Base-by-base conservation (phyloP, 768 basidiomycete genomes). In the Lactarius tabidus region DNA sequence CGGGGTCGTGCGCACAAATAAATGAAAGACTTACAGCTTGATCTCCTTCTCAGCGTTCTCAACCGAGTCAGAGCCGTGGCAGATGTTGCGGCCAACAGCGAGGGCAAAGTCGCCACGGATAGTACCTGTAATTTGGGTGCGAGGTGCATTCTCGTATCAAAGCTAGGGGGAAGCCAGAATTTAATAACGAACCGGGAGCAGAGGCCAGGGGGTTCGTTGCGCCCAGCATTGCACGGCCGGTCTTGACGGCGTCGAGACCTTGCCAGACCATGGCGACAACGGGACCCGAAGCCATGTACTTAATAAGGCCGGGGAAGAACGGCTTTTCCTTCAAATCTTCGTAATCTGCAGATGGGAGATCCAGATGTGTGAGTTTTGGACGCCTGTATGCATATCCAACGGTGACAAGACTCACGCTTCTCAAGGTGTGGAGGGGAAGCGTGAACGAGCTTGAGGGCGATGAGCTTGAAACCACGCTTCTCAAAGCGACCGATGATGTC, bases 401-500 rank as follows among this genome's bases (percentile, higher is more conserved):
- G 9, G 7, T 23, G 18, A 15, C 2, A 26, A 38, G 57, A 57
- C 78, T 54, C 18, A 93, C 92, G 97, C 74, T 92, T 86, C 82
- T 97, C 90, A 75, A 99, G 93, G 79, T 94, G 95, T 73, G 84
- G 84, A 67, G 82, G 79, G 70, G 88, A 82, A 51, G 97, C 83
- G 54, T 88, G 86, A 67, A 87, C 87, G 75, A 98, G 82, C 83
- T 99, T 98, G 75, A 98, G 82, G 65, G 96, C 96, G 75, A 90
- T 82, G 76, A 98, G 89, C 84, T 98, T 97, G 88, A 87, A 99
- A 71, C 97, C 97, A 71, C 96, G 93, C 82, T 90, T 87, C 86
- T 99, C 97, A 79, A 99, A 98, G 72, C 96, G 86, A 74, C 83
- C 73, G 79, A 96, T 92, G 86, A 98, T 98, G 81, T 93, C 89